Conservation (phyloP, 768 basidiomycete genomes). For the Phlebiopsis gigantea region DNA sequence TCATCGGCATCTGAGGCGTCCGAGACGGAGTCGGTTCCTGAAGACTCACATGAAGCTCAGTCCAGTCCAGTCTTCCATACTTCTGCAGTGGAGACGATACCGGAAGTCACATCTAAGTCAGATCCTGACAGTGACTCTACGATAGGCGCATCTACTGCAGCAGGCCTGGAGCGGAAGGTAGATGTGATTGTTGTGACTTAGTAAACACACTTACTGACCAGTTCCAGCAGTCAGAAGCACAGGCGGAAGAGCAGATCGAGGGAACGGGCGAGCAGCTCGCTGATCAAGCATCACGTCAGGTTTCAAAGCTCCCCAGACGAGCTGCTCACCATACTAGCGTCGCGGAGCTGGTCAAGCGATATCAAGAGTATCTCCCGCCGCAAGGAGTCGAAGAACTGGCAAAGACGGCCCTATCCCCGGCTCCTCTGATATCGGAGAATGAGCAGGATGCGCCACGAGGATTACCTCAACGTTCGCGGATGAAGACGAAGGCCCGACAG, state of each 20-base stretch:
- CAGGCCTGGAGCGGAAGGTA: not conserved
- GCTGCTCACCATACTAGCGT: slow-evolving; percentile 56
- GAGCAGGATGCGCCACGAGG: slow-evolving; percentile 58
- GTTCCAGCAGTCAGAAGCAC: not conserved
- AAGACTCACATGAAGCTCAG: slow-evolving; percentile 17
- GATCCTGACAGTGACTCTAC: slow-evolving; percentile 84
- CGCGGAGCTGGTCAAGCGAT: slow-evolving; percentile 80
- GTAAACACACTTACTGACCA: not conserved
- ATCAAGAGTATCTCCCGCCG: slow-evolving; percentile 71
- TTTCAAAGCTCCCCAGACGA: slow-evolving; percentile 63
- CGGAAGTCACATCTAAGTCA: slow-evolving; percentile 32
- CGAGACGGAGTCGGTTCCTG: slow-evolving; percentile 47
- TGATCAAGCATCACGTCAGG: not conserved
- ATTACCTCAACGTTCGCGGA: slow-evolving; percentile 29
- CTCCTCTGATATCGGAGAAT: slow-evolving; percentile 66
- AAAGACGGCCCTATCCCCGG: slow-evolving; percentile 63
- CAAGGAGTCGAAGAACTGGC: slow-evolving; percentile 68
- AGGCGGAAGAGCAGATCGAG: not conserved
- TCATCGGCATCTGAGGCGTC: slow-evolving; percentile 73
- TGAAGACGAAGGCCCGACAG: slow-evolving; percentile 47
- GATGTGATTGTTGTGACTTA: slow-evolving; percentile 7
- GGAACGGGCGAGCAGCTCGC: not conserved
- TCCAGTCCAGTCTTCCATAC: slow-evolving; percentile 14
- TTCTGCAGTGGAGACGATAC: slow-evolving; percentile 8
- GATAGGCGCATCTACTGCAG: slow-evolving; percentile 39